These are phyloP conservation scores for Stentor coeruleus DNA, from an alignment of 73 alveolate genomes.

Conservation along the genomic window DNA sequence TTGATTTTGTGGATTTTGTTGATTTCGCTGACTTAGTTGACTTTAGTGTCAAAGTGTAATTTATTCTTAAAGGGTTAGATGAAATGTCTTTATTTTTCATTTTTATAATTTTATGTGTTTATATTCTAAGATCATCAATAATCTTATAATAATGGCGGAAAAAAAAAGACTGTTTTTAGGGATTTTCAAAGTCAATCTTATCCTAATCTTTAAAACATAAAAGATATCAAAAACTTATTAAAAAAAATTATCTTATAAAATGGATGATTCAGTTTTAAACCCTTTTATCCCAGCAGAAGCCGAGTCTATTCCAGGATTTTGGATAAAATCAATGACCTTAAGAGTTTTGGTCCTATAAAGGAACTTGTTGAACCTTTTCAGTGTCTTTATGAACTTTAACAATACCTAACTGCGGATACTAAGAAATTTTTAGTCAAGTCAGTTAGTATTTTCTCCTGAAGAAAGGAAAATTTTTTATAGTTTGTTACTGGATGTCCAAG, in stretches of 20 bases:
- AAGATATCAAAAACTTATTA: too few species aligned
- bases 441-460: background rate
- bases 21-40: background rate
- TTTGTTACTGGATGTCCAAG: conserved; percentile 89
- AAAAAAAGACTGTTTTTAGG: too few species aligned
- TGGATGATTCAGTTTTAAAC: too few species aligned
- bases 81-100: too few species aligned
- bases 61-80: background rate
- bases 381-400: background rate
- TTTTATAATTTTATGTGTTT: too few species aligned
- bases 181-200: too few species aligned
- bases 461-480: conserved; percentile 47
- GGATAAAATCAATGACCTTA: background rate
- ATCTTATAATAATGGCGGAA: too few species aligned
- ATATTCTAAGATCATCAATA: too few species aligned
- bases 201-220: too few species aligned
- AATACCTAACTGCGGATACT: background rate
- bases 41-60: background rate
- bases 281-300: too few species aligned
- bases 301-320: too few species aligned
- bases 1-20: background rate
- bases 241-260: too few species aligned
- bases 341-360: background rate
- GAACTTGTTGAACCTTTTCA: conserved; percentile 6
- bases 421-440: conserved; percentile 3